Conservation (phyloP, 768 basidiomycete species). For the Mrakia frigida region DNA sequence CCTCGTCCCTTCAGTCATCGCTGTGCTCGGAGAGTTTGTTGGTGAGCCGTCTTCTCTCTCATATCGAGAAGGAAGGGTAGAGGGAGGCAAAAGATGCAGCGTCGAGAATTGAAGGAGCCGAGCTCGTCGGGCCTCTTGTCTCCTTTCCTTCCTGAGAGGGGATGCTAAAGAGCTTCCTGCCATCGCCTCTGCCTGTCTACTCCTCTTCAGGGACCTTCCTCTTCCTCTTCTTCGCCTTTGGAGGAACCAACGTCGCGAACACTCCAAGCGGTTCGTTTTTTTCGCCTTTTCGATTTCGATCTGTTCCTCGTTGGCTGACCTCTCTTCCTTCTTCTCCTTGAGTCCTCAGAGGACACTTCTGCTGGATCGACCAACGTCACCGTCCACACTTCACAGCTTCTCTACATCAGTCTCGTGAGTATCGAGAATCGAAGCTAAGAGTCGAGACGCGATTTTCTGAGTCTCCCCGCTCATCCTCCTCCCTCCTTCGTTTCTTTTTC, state of each 20-base stretch:
- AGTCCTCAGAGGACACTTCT: neutral
- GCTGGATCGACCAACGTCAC: neutral
- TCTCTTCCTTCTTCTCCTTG: neutral
- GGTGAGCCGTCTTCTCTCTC: too few relatives aligned
- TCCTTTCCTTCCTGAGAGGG: too few relatives aligned
- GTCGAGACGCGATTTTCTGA: too few relatives aligned
- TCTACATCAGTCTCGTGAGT: slow-evolving; percentile 23
- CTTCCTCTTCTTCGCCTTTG: slow-evolving; percentile 17
- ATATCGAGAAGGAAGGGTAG: too few relatives aligned
- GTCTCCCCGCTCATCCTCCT: neutral
- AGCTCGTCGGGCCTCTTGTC: too few relatives aligned
- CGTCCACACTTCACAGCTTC: slow-evolving; percentile 17
- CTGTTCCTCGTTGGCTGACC: neutral
- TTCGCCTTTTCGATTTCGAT: too few relatives aligned
- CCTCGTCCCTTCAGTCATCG: too few relatives aligned
- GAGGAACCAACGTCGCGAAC: slow-evolving; percentile 28
- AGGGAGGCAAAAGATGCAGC: too few relatives aligned
- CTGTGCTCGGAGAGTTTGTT: too few relatives aligned
- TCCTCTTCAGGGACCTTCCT: slow-evolving; percentile 3
- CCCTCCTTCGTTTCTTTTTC: neutral
- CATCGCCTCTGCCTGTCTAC: too few relatives aligned
- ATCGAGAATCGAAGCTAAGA: neutral
- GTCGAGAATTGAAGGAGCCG: too few relatives aligned
- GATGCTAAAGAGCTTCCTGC: too few relatives aligned
- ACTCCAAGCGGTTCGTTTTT: neutral